Conservation (phyloP, 495 filamentous ascomycete species). For the Choiromyces venosus region DNA sequence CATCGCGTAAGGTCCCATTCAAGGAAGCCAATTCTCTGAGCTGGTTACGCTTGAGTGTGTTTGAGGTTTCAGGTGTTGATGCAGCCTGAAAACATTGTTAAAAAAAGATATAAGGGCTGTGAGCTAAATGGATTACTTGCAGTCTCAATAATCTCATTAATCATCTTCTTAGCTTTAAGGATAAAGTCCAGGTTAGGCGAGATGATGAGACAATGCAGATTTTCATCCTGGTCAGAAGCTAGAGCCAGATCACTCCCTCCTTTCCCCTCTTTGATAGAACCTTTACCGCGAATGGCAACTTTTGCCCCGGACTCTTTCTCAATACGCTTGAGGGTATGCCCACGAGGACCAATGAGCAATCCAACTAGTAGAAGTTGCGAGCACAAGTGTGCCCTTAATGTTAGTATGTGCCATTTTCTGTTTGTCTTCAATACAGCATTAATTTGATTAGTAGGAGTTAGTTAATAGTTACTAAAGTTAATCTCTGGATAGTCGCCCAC, state of each 20-base stretch:
- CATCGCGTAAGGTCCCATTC: conserved; percentile 77
- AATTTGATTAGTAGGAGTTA: conserved; percentile 46
- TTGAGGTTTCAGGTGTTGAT: conserved; percentile 73
- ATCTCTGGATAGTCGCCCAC: conserved; percentile 99
- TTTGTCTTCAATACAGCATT: background rate
- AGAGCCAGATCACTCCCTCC: conserved; percentile 73
- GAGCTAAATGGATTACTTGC: conserved; percentile 46
- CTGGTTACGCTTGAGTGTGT: conserved; percentile 75
- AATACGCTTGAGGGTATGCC: conserved; percentile 79
- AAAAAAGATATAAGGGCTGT: conserved; percentile 4
- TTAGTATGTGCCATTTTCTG: background rate
- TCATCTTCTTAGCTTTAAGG: conserved; percentile 72
- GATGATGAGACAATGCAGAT: conserved; percentile 77
- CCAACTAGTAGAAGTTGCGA: conserved; percentile 64
- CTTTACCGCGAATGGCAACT: conserved; percentile 78
- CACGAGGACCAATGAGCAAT: conserved; percentile 79
- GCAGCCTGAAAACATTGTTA: conserved; percentile 53
- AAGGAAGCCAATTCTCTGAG: conserved; percentile 72
- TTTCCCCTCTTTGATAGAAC: conserved; percentile 80
- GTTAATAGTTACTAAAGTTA: conserved; percentile 96
- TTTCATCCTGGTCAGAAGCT: conserved; percentile 79
- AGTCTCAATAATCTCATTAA: conserved; percentile 75
- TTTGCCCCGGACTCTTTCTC: conserved; percentile 72
- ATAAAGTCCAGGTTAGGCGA: conserved; percentile 76
- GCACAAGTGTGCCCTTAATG: conserved; percentile 2